Percentiles rank a stretch among this genome's conserved stretches.
Conservation (phyloP, 257 asterid species). For the Solanum medicagineum region DNA sequence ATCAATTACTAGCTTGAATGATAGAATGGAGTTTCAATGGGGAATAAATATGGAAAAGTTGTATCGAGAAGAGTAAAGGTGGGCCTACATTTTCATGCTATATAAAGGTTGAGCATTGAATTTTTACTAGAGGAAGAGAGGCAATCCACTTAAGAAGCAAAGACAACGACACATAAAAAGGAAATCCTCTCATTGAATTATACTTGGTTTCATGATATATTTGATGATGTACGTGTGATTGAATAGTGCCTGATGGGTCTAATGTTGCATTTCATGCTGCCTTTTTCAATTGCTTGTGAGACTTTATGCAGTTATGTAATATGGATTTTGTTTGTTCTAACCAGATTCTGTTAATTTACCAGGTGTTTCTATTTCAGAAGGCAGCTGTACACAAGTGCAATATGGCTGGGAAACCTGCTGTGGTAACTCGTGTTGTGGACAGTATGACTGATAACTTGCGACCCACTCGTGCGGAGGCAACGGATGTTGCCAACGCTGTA, state of each 20-base stretch:
- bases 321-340: not conserved
- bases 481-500: conserved; percentile 94
- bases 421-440: conserved; percentile 92
- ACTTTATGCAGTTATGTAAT: not conserved
- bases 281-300: not conserved
- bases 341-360: conserved; percentile 5
- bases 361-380: conserved; percentile 89
- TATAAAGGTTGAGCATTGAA: not conserved
- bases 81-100: not conserved
- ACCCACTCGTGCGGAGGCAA: conserved; percentile 98
- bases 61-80: not conserved
- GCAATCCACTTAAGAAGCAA: not conserved
- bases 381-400: conserved; percentile 85
- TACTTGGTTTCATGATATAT: not conserved
- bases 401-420: conserved; percentile 94
- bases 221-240: not conserved
- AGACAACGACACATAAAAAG: not conserved
- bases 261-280: not conserved
- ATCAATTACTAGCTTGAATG: not conserved
- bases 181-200: not conserved
- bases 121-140: not conserved
- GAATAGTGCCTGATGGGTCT: not conserved
- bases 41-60: not conserved
- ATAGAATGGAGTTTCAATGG: not conserved
- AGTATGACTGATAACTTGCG: conserved; percentile 88